Base-by-base conservation (phyloP, 495 filamentous ascomycete genomes). In the Cercophora samala region DNA sequence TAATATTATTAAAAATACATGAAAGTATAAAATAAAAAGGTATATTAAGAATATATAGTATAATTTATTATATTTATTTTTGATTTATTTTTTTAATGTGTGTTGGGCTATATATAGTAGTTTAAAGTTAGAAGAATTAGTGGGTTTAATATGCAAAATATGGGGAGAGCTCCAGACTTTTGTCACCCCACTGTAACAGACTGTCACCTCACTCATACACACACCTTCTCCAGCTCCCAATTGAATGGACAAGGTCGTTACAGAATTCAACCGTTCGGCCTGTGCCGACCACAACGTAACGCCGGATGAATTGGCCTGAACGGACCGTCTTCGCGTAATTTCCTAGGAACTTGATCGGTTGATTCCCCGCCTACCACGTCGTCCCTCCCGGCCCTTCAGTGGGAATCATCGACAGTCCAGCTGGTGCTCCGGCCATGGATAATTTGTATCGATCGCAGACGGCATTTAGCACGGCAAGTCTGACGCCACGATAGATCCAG, bases 381-480 rank as follows among this genome's bases (percentile, higher is more conserved):
- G 8, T 23, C 53, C 22, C 53, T 19, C 53, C 19, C 22, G 53
- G 53, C 13, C 53, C 53, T 46, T 46, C 37, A 46, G 37, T 46
- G 37, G 13, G 37, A 46, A 46, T 46, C 37, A 46, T 46, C 37
- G 37, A 46, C 0, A 46, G 37, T 17, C 8, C 37, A 56, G n/a
- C 54, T 56, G 54, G 4, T 21, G 54, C 54, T 18, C 22, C 54
- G 53, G 37, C 37, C 37, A 46, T 46, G 37, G 37, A 46, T 46
- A 46, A 46, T 46, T 46, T 46, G 37, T 46, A 56, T 56, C 53
- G 17, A 56, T 56, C 53, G 37, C 13, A 21, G 53, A 56, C 53
- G 53, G 53, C 53, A 56, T 56, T 56, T 23, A 11, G 15, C 53
- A 56, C 58, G 58, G 58, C 58, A 60, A 60, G 58, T 60, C 21